Evolutionary conservation across 2,329 filamentous ascomycete species (phyloP).

Genomic region (Fusarium musae): DNA sequence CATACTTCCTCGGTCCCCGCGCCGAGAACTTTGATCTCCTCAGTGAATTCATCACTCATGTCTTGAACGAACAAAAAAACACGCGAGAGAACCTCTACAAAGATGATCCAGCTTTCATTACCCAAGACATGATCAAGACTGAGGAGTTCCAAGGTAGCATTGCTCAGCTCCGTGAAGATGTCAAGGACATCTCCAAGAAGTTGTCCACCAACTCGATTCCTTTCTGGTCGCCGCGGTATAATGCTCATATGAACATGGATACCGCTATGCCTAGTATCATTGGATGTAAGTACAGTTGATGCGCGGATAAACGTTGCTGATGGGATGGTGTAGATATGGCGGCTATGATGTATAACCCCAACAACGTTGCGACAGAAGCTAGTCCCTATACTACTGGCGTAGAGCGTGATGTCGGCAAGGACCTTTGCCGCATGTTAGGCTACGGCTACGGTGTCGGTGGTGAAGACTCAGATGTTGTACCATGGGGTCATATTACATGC

Average conservation of each 20-base stretch:
- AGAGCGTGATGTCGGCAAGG: background rate
- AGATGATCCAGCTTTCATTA: background rate
- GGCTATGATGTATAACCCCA: background rate
- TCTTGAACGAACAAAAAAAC: background rate
- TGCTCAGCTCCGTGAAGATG: background rate
- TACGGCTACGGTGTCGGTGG: background rate
- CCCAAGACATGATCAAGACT: background rate
- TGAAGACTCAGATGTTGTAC: background rate
- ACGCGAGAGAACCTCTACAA: background rate
- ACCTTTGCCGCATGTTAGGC: background rate
- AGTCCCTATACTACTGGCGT: background rate
- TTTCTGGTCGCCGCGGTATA: background rate
- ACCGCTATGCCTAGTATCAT: background rate
- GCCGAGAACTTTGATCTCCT: conserved; percentile 4
- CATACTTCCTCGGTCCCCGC: background rate
- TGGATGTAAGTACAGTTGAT: background rate
- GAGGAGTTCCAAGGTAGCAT: background rate
- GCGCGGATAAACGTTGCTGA: rapidly evolving
- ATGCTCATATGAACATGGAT: conserved; percentile 5
- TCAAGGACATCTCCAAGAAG: background rate
- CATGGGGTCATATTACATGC: background rate
- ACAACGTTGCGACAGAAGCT: background rate
- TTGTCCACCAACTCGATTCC: background rate
- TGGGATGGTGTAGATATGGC: background rate
- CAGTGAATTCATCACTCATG: background rate